Base-by-base conservation (phyloP, 495 filamentous ascomycete species). In the Aspergillus bertholletiae region DNA sequence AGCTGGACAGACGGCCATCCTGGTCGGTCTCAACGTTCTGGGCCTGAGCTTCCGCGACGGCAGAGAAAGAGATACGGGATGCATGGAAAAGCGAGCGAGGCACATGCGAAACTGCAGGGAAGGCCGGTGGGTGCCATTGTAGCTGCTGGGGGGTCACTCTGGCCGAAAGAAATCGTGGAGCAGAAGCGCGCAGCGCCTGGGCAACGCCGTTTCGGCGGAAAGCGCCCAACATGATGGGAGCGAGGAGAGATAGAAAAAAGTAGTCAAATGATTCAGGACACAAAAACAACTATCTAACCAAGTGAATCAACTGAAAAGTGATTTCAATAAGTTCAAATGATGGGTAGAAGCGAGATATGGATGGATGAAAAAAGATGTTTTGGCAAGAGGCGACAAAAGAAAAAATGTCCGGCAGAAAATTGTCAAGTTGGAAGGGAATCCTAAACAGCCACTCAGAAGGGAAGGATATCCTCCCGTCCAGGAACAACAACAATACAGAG, bases 1-100 rank as follows among this genome's bases (percentile, higher is more conserved):
- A 98, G 35, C 76, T 76, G 18, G 85, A 88, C 61, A 90, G 67
- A 5, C 26, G 26, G 5, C 8, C 26, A 53, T 63, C 35, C 23
- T 65, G 49, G 18, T 45, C 61, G 7, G 56, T 48, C 3, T 21
- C 35, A 28, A 3, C 24, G 17, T 47, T 26, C 46, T 48, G 7
- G 5, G 2, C 51, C 32, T 67, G 51, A 5, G 56, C 57, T 24
- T 57, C 58, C 7, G 60, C 59, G 23, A 58, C 47, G 44, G 62
- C 64, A 26, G 66, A 68, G 46, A 64, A 63, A 39, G 61, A 20
- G 37, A 60, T 27, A 30, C 65, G 63, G 49, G 62, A 70, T 15
- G 68, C 64, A 40, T 68, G 66, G 37, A 72, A 72, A 22, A 72
- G 57, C 12, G 68, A 70, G 24, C 68, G 63, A 22, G 34, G 28